Percentiles rank a stretch among this genome's conserved stretches.
phyloP scores from a whole-genome alignment of 2,329 filamentous ascomycete genomes.

The Beauveria sp. region DNA sequence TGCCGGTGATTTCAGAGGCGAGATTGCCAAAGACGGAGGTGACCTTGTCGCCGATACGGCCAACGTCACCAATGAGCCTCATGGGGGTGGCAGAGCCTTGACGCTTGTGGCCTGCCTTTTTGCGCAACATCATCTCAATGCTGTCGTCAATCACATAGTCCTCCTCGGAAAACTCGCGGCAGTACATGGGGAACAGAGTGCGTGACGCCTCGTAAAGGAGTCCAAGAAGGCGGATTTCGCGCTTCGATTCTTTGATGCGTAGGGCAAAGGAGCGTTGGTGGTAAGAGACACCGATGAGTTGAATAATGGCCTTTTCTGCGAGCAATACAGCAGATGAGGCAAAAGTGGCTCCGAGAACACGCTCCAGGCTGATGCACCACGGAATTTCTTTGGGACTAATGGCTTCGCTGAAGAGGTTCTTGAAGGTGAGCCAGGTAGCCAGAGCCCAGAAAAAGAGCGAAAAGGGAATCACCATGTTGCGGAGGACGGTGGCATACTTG shows the following conservation, averaged over 20 bases:
- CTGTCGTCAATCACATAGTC: constrained; percentile 88
- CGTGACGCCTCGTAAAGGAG: constrained; percentile 87
- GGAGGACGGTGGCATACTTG: constrained; percentile 61
- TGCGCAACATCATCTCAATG: constrained; percentile 59
- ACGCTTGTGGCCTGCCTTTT: constrained; percentile 40
- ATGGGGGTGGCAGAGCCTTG: constrained; percentile 66
- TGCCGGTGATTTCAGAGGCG: constrained; percentile 89
- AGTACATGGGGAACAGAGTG: constrained; percentile 85
- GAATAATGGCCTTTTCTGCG: constrained; percentile 70
- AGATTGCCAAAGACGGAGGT: constrained; percentile 90
- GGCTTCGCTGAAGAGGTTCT: constrained; percentile 38
- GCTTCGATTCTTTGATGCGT: constrained; percentile 84
- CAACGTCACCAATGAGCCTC: constrained; percentile 68
- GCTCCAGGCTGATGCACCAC: constrained; percentile 54
- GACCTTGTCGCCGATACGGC: constrained; percentile 83
- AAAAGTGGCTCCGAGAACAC: constrained; percentile 59
- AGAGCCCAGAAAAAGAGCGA: constrained; percentile 64
- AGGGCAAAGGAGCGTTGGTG: constrained; percentile 77
- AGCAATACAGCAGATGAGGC: constrained; percentile 64
- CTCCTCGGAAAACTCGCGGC: constrained; percentile 81
- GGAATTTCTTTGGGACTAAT: constrained; percentile 25
- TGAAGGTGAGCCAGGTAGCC: constrained; percentile 54
- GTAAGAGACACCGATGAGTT: constrained; percentile 78
- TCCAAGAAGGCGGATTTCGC: constrained; percentile 71
- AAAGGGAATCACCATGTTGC: constrained; percentile 56